Base-by-base conservation (phyloP, 2,329 filamentous ascomycete genomes). In the Aplosporella prunicola region DNA sequence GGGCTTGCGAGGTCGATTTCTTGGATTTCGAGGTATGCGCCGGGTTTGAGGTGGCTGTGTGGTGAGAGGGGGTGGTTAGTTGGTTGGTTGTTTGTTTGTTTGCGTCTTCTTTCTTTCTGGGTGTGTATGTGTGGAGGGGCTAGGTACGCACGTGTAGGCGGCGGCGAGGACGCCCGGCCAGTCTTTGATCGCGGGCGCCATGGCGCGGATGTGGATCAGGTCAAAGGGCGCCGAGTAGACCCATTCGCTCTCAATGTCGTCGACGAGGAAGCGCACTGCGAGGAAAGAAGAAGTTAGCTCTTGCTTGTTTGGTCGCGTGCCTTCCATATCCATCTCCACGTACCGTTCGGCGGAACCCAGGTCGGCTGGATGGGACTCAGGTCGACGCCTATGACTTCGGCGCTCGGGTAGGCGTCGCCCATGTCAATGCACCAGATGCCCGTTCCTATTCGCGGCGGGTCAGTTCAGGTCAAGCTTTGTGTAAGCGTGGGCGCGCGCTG, bases 151-250 rank as follows among this genome's bases (percentile, higher is more conserved):
- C 18, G 32, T 23, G 33, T 48, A 51, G 20, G 51, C 43, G 55
- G 63, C 43, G 64, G 53, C 41, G 71, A 69, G 5, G 74, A 63
- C 32, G 65, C 61, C 15, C 60, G 52, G 15, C 74, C 50, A 34
- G 78, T 55, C 16, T 56, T 56, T 7, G 60, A 58, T 52, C 72
- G 75, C 47, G 78, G 63, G 15, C 62, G 57, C 26, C 81, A 73
- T 60, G 62, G 68, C 47, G 50, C 68, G 48, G 58, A 66, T 46
- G 45, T 70, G 64, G 33, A 68, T 60, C 40, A 66, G 64, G 47
- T 68, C 66, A 43, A 60, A 60, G 35, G 55, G 48, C 25, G 56
- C 45, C 0, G 62, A 57, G 29, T 55, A 59, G 2, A 63, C 64
- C 67, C 66, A 69, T 14, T 58, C 54, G n/a, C 56, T 48, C 1